Evolutionary conservation across 208 protist genomes (phyloP).

Genomic region (Phytomonas francai): DNA sequence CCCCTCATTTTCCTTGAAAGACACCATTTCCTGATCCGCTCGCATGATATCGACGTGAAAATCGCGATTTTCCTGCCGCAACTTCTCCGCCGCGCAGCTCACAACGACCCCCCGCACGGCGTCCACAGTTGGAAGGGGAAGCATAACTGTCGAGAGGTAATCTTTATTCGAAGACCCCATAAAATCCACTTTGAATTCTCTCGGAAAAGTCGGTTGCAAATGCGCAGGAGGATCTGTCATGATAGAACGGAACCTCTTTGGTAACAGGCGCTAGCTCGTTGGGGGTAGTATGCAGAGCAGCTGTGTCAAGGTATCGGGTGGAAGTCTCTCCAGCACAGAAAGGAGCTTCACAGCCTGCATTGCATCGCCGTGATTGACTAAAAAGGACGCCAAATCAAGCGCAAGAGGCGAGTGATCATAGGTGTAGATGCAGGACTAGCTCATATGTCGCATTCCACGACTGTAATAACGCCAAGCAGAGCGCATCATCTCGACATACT

Average conservation of each 20-base stretch:
- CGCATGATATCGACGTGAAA: no score
- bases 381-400: conserved; percentile 49
- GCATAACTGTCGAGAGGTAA: no score
- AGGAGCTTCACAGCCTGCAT: conserved; percentile 17
- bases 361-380: conserved; percentile 24
- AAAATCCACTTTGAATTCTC: no score
- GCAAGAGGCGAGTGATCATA: conserved; percentile 69
- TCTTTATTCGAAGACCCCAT: no score
- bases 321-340: conserved; percentile 22
- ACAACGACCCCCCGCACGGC: conserved; percentile 28
- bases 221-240: conserved; percentile 29
- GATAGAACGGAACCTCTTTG: conserved; percentile 27
- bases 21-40: no score
- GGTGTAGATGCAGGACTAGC: conserved; percentile 79
- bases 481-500: conserved; percentile 62
- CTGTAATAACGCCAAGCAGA: conserved; percentile 87
- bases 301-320: conserved; percentile 57
- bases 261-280: conserved; percentile 38
- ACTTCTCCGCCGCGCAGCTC: not conserved
- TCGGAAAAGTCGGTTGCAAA: not conserved
- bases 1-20: no score
- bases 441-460: conserved; percentile 22
- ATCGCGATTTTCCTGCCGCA: no score
- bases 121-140: no score
- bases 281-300: conserved; percentile 77